A percentile compares a stretch with the other conserved stretches of the same genome.
These are phyloP conservation scores for Penicillium sp. DNA, from an alignment of 2,329 filamentous ascomycete species.

Conservation along the genomic window DNA sequence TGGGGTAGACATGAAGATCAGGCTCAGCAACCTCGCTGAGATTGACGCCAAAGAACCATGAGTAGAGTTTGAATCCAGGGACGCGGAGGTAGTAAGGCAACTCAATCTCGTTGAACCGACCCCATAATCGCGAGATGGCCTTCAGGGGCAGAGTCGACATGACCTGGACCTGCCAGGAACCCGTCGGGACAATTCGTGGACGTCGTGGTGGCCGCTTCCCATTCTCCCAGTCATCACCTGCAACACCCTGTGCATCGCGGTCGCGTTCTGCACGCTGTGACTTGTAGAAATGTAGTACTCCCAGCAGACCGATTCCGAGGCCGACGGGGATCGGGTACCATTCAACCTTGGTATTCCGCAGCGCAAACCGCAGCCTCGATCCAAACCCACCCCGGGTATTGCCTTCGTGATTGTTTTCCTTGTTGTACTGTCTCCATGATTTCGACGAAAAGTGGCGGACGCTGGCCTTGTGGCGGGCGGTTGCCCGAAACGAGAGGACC, in stretches of 20 bases:
- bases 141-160: slow-evolving; percentile 93
- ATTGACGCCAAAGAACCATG: slow-evolving; percentile 87
- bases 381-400: slow-evolving; percentile 55
- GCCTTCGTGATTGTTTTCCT: slow-evolving; percentile 38
- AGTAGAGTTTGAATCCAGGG: slow-evolving; percentile 89
- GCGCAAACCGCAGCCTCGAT: slow-evolving; percentile 59
- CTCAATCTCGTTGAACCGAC: slow-evolving; percentile 83
- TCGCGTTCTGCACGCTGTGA: slow-evolving; percentile 57
- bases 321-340: slow-evolving; percentile 92
- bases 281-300: slow-evolving; percentile 81
- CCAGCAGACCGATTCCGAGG: slow-evolving; percentile 81
- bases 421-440: slow-evolving; percentile 43
- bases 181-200: slow-evolving; percentile 73
- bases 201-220: slow-evolving; percentile 52
- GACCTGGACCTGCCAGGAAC: slow-evolving; percentile 90
- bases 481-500: slow-evolving; percentile 35
- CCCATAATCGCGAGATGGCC: slow-evolving; percentile 86
- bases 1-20: slow-evolving; percentile 86
- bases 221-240: slow-evolving; percentile 37
- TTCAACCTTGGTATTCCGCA: slow-evolving; percentile 68
- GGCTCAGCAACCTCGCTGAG: slow-evolving; percentile 84
- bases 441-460: slow-evolving; percentile 44
- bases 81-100: slow-evolving; percentile 86
- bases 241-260: slow-evolving; percentile 51
- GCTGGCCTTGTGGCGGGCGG: slow-evolving; percentile 32